Evolutionary conservation across 169 alveolate species (phyloP), one percentile per base, ranked within the genome.

Genomic region (Plasmodium gallinaceum): DNA sequence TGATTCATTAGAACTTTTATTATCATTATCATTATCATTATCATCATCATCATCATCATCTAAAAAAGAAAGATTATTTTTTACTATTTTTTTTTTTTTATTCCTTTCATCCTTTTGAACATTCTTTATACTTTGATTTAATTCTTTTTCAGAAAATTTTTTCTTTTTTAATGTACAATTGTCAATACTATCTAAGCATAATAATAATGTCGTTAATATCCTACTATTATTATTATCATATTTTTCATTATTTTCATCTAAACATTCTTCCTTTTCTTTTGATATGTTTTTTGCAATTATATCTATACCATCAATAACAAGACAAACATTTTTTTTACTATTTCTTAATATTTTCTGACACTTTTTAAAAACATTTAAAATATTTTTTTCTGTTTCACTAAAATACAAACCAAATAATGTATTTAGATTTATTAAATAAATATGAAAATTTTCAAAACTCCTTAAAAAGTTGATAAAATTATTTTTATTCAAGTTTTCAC

Each of bases 401-500:
- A 83, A 66, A 42, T 83, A 83, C 60, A 62, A 37, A 43, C 91
- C 91, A 83, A 83, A 83, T 37, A 83, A 43, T 14, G 91, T 83
- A 57, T 83, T 83, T 24, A 83, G 22, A 37, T 83, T 83, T 68
- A 83, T 48, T 14, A 62, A 39, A 69, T 68, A 48, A 18, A 57
- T 71, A 51, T 69, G 52, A 39, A 83, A 71, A 48, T 83, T 24
- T 24, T 39, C 22, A 42, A 68, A 54, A 16, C 14, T 52, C 45
- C 68, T 66, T 18, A 83, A 37, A 58, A 54, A 69, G 16, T 57
- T 5, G 18, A 83, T 20, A 69, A 83, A 83, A 20, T 10, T 20
- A 39, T 54, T 54, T 58, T 64, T 66, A 62, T 83, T 52, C 37
- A 83, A 8, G 7, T 83, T 57, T 22, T 83, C 91, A 83, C 91